A percentile compares a stretch with the other conserved stretches of the same genome.
These are phyloP conservation scores for Vitis rotundifolia DNA, from an alignment of 164 flowering plant genomes.

Conservation along the genomic window DNA sequence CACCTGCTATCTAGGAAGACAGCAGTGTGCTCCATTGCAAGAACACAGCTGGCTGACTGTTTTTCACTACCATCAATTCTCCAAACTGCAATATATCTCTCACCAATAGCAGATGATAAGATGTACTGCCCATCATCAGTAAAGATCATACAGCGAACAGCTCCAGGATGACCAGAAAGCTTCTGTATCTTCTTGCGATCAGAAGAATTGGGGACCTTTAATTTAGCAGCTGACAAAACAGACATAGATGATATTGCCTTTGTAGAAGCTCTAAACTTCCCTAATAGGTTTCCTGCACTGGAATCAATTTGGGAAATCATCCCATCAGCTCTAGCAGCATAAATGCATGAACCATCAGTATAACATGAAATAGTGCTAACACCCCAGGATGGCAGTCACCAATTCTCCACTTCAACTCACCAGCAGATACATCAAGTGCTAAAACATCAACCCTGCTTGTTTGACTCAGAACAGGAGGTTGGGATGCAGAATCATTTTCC, in stretches of 20 bases:
- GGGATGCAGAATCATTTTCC: not conserved
- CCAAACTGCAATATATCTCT: constrained; percentile 86
- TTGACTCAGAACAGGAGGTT: constrained; percentile 14
- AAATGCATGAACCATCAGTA: constrained; percentile 52
- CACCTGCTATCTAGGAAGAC: constrained; percentile 62
- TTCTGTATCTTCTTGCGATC: constrained; percentile 82
- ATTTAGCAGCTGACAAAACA: constrained; percentile 68
- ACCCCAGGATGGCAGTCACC: constrained; percentile 93
- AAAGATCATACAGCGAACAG: constrained; percentile 76
- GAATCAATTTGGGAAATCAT: constrained; percentile 77
- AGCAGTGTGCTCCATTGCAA: constrained; percentile 95
- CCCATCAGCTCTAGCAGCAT: constrained; percentile 89
- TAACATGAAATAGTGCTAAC: constrained; percentile 69
- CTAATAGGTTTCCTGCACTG: constrained; percentile 53
- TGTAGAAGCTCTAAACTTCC: constrained; percentile 75
- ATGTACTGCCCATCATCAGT: constrained; percentile 78
- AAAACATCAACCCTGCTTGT: constrained; percentile 89
- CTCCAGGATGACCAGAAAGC: constrained; percentile 90
- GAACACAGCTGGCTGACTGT: constrained; percentile 67
- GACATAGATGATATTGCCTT: constrained; percentile 71
- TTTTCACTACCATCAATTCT: constrained; percentile 63
- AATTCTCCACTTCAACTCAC: constrained; percentile 78
- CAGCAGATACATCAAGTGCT: constrained; percentile 82
- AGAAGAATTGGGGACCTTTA: constrained; percentile 66
- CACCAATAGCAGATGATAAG: constrained; percentile 88